Evolutionary conservation across 148 eudicot genomes (phyloP).

Genomic region (Chenopodium berlandieri): DNA sequence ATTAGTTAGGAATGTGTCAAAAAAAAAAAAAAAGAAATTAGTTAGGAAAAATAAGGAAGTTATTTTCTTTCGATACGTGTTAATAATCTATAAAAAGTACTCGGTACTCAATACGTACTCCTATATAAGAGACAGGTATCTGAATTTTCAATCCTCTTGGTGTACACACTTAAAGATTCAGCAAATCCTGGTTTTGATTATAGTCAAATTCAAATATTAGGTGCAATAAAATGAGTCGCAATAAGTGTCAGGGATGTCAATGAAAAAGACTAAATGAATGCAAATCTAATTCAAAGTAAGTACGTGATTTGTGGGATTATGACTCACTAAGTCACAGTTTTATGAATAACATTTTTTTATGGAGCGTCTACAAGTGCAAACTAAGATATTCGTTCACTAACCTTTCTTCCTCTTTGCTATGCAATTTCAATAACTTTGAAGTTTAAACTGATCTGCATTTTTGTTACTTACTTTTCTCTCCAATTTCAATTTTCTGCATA

Average conservation of each 20-base stretch:
- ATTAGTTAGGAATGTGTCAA: no score
- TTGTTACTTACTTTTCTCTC: no score
- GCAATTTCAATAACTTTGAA: not conserved
- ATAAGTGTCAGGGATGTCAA: not conserved
- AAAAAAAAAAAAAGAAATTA: no score
- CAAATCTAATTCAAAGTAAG: not conserved
- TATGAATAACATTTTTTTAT: not conserved
- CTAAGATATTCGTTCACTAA: not conserved
- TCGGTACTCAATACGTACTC: no score
- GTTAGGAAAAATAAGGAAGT: no score
- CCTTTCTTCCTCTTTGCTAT: not conserved
- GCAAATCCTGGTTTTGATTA: not conserved
- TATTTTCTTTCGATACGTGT: no score
- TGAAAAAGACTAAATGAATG: not conserved
- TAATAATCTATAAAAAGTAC: no score
- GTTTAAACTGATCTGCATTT: no score
- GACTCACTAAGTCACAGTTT: not conserved
- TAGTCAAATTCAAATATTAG: not conserved
- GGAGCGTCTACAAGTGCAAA: not conserved
- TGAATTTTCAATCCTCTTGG: no score
- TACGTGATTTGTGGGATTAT: slow-evolving; percentile 1
- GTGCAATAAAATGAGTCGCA: not conserved
- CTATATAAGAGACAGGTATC: no score
- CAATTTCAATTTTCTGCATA: no score
- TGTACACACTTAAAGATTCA: no score